Conservation (phyloP, 495 filamentous ascomycete genomes). For the Cryomyces minteri region DNA sequence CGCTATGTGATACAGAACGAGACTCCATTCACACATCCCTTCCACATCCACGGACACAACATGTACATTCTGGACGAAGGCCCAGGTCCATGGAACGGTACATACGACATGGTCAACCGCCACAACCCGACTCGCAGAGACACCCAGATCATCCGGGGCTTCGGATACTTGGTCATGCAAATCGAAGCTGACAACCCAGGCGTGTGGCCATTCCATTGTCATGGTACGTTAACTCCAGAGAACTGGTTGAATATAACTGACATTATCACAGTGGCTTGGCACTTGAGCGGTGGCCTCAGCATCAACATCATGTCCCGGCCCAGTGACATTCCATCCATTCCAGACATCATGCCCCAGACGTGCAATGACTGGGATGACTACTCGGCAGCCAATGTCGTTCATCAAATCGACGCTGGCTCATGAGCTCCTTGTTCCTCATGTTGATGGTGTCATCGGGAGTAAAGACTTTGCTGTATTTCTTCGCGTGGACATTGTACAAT, state of each 20-base stretch:
- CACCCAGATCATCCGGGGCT: constrained; percentile 5
- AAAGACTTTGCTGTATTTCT: too few relatives aligned
- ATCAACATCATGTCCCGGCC: constrained; percentile 6
- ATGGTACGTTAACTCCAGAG: not conserved
- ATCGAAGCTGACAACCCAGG: constrained; percentile 11
- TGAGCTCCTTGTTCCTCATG: too few relatives aligned
- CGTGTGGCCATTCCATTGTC: constrained; percentile 14
- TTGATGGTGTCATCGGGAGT: too few relatives aligned
- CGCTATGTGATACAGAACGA: constrained; percentile 8
- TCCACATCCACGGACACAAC: constrained; percentile 14
- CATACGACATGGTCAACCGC: constrained; percentile 2
- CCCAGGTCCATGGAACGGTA: constrained; percentile 8
- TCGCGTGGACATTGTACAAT: too few relatives aligned
- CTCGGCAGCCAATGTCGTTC: constrained; percentile 1
- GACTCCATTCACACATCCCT: constrained; percentile 6
- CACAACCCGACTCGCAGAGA: constrained; percentile 10
- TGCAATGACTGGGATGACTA: constrained; percentile 7
- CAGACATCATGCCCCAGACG: constrained; percentile 3
- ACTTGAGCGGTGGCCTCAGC: constrained; percentile 7
- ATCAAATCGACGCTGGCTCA: constrained; percentile 10
- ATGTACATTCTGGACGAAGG: constrained; percentile 10
- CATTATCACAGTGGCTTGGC: constrained; percentile 4
- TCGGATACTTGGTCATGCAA: constrained; percentile 5
- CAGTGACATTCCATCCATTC: constrained; percentile 2
- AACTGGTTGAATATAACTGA: too few relatives aligned